Evolutionary conservation across 805 yeast species (phyloP), one percentile per base, ranked within the genome.

Genomic region (Komagataella pseudopastoris): DNA sequence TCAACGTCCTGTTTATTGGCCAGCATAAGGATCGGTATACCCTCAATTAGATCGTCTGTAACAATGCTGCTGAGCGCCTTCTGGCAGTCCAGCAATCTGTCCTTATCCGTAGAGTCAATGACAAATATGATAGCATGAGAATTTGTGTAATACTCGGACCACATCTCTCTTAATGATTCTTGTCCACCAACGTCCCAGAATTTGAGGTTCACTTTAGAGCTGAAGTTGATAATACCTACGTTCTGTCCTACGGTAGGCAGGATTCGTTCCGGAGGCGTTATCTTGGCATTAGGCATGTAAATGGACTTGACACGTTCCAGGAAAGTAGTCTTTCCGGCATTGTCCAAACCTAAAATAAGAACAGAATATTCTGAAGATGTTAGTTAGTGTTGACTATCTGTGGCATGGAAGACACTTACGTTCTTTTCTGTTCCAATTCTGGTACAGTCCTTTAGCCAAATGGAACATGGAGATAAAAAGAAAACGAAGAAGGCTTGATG

Each of bases 121-220:
- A 91, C 84, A 64, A 91, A 91, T 47, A 93, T 82, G 44, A 91
- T 87, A 0, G 93, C 98, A 66, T 91, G 97, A 51, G 96, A 86
- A 53, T 81, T 84, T 17, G 75, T 72, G 67, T 83, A 93, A 70
- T 91, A 93, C 54, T 87, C 80, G 5, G 83, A 75, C 99, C 99
- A 91, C 74, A 93, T 74, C 24, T 79, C 70, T 49, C 98, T 73
- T 48, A 91, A 71, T n/a, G 85, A 72, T 61, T 82, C 83, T 66
- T 91, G 99, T 10, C 99, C 99, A 8, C 98, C 98, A 45, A 91
- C 81, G 64, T 91, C 99, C 98, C 98, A 91, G 60, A 93, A 79
- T 61, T 89, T 90, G 52, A 93, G 70, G 50, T 72, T 69, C 52
- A 75, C 69, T 52, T 71, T 72, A 6, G 58, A 58, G 46, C 61